These are phyloP conservation scores for Diaporthe sp. DNA, from an alignment of 2,329 filamentous ascomycete genomes.

Conservation along the genomic window DNA sequence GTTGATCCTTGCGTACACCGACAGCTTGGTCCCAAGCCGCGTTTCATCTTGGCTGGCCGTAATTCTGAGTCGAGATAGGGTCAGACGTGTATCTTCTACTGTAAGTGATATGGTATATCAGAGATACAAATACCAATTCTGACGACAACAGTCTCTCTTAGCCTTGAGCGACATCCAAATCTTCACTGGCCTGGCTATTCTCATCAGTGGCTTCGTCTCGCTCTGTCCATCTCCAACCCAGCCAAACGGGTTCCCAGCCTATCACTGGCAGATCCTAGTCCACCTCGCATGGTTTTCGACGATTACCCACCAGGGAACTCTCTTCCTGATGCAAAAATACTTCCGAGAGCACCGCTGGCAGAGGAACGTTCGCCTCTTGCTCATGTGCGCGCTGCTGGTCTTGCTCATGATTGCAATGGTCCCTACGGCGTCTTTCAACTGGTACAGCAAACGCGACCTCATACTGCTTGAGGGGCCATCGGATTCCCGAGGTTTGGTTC, in stretches of 20 bases:
- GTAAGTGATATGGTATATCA: neutral
- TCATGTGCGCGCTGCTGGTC: neutral
- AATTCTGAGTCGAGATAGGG: neutral
- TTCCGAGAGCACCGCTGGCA: neutral
- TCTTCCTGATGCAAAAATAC: neutral
- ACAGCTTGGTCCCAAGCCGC: neutral
- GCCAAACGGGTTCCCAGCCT: neutral
- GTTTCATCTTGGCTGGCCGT: neutral
- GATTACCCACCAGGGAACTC: neutral
- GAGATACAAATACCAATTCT: neutral
- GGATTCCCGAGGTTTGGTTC: neutral
- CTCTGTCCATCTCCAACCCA: neutral
- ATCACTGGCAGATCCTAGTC: neutral
- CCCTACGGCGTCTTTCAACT: conserved; percentile 5
- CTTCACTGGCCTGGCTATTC: neutral
- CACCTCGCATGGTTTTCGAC: conserved; percentile 1
- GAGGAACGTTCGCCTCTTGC: neutral
- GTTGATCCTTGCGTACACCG: too few relatives aligned
- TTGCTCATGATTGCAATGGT: neutral
- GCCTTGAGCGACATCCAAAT: neutral
- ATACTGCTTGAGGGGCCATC: neutral
- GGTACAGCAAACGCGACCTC: neutral
- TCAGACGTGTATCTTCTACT: neutral
- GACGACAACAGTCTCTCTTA: neutral
- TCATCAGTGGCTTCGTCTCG: neutral